Conservation (phyloP, 306 rosid species). For the Amphicarpaea edgeworthii region DNA sequence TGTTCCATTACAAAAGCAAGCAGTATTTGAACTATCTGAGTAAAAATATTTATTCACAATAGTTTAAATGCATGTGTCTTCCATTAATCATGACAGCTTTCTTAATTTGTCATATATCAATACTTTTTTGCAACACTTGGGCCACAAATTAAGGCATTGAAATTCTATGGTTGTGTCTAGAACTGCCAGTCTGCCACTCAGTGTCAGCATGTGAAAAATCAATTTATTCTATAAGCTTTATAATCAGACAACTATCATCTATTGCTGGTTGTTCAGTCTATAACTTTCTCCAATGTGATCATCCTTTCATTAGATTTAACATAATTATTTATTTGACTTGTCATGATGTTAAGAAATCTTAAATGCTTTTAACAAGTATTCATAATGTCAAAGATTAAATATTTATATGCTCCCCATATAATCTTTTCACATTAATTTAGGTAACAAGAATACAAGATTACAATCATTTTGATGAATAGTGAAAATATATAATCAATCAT, state of each 20-base stretch:
- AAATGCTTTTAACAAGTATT: background rate
- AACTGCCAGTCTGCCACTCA: background rate
- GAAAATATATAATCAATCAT: background rate
- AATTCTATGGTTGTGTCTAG: too few species aligned
- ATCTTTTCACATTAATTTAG: too few species aligned
- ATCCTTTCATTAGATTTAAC: background rate
- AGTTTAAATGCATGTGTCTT: background rate
- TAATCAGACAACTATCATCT: background rate
- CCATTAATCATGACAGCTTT: background rate
- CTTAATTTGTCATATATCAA: background rate
- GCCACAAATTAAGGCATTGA: background rate
- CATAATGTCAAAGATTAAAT: background rate
- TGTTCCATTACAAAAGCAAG: too few species aligned
- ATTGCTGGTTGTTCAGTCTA: background rate
- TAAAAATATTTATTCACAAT: too few species aligned
- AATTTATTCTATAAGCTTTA: background rate
- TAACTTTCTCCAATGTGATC: background rate
- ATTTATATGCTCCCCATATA: background rate
- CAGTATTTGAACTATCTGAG: too few species aligned
- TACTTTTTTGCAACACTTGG: background rate
- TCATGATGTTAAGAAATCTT: background rate
- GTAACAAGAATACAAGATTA: background rate
- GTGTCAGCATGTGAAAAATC: background rate
- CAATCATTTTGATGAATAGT: background rate
- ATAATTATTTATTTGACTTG: background rate